These are phyloP conservation scores for Metarhizium anisopliae DNA, from an alignment of 2,329 filamentous ascomycete species.

Conservation along the genomic window DNA sequence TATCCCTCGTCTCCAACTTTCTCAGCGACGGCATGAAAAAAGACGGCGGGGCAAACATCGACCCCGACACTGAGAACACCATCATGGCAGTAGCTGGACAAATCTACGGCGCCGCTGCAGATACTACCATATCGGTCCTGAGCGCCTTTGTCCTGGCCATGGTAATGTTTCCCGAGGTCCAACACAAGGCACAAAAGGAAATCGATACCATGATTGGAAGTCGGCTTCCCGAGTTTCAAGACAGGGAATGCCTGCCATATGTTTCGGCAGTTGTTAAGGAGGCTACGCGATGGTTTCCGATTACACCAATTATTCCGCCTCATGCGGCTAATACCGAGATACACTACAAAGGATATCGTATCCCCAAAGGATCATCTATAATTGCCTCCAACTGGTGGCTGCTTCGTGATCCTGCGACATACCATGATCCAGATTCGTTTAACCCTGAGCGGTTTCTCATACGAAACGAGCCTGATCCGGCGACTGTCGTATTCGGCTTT, in stretches of 20 bases:
- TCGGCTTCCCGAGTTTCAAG: conserved; percentile 31
- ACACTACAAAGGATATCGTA: conserved; percentile 12
- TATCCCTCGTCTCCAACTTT: conserved; percentile 18
- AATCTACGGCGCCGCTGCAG: conserved; percentile 8
- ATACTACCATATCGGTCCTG: conserved; percentile 1
- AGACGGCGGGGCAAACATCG: background rate
- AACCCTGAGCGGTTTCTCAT: conserved; percentile 23
- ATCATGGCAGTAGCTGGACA: background rate
- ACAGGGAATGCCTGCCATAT: conserved; percentile 35
- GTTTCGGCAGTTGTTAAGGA: conserved; percentile 21
- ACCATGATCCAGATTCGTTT: conserved; percentile 33
- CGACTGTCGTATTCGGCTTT: conserved; percentile 21
- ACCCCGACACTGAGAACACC: background rate
- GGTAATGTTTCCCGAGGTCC: conserved; percentile 30
- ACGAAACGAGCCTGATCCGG: conserved; percentile 19
- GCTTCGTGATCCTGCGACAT: conserved; percentile 61
- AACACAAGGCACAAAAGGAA: conserved; percentile 29
- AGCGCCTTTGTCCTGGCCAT: conserved; percentile 35
- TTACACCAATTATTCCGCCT: conserved; percentile 25
- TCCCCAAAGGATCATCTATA: conserved; percentile 17
- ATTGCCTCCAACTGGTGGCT: conserved; percentile 19
- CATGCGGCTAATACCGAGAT: conserved; percentile 25
- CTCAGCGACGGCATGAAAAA: background rate
- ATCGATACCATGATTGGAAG: conserved; percentile 34
- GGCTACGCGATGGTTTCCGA: conserved; percentile 19